Conservation (phyloP, 1,284 basidiomycete species). For the Trichosporon sp. region DNA sequence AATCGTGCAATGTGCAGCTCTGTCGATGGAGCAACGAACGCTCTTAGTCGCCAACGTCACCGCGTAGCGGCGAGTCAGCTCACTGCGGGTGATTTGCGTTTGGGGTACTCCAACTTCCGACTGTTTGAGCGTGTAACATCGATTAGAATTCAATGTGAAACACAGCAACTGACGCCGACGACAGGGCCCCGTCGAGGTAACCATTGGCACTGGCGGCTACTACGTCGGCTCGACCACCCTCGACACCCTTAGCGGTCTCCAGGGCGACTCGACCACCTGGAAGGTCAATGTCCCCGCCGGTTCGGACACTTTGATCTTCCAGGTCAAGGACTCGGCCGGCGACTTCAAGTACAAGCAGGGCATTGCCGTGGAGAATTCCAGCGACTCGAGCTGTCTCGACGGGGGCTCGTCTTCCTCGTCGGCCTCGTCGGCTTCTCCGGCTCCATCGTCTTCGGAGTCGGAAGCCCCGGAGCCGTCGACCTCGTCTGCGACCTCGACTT, state of each 20-base stretch:
- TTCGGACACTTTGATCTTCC: slow-evolving; percentile 46
- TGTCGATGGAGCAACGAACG: neutral
- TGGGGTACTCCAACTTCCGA: neutral
- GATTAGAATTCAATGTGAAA: slow-evolving; percentile 1
- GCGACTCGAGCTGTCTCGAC: slow-evolving; percentile 42
- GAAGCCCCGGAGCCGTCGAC: neutral
- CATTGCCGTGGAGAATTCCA: slow-evolving; percentile 38
- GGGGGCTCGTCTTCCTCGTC: neutral
- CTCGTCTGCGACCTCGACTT: neutral
- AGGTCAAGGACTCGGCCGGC: slow-evolving; percentile 46
- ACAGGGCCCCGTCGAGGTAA: slow-evolving; percentile 44
- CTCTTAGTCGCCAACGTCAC: neutral
- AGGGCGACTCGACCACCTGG: slow-evolving; percentile 39
- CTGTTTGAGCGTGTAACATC: neutral
- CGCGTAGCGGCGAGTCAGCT: neutral
- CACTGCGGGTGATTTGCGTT: slow-evolving; percentile 4
- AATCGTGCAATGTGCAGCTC: neutral
- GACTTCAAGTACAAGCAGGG: slow-evolving; percentile 52
- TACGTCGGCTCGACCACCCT: slow-evolving; percentile 44
- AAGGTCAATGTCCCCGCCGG: slow-evolving; percentile 42
- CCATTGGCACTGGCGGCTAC: slow-evolving; percentile 49
- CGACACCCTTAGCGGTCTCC: slow-evolving; percentile 30
- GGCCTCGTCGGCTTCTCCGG: slow-evolving; percentile 1
- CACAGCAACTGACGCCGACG: neutral
- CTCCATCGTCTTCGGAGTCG: neutral